Conservation (phyloP, 2,329 filamentous ascomycete genomes). For the Ploettnerulaceae sp. region DNA sequence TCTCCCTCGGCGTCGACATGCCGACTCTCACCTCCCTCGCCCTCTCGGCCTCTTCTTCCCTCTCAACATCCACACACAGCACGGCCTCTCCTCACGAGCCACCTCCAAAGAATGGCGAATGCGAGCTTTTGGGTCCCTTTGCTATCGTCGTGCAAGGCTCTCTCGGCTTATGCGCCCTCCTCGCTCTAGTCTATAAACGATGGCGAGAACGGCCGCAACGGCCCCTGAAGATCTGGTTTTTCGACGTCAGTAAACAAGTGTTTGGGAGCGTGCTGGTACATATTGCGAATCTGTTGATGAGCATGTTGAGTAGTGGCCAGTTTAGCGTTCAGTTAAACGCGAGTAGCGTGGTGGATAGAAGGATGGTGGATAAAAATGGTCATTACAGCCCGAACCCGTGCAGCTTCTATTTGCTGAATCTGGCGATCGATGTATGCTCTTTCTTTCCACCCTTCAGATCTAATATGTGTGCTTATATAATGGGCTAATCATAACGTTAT, state of each 20-base stretch:
- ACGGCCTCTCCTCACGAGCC: slow-evolving; percentile 3
- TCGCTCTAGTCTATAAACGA: slow-evolving; percentile 87
- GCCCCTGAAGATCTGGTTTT: slow-evolving; percentile 94
- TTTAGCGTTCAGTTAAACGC: slow-evolving; percentile 61
- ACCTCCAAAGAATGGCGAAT: slow-evolving; percentile 59
- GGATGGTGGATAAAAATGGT: slow-evolving; percentile 40
- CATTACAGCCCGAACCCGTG: slow-evolving; percentile 81
- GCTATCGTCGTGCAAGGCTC: slow-evolving; percentile 86
- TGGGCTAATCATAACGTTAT: slow-evolving; percentile 9
- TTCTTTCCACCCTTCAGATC: neutral
- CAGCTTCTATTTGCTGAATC: slow-evolving; percentile 90
- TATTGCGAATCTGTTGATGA: slow-evolving; percentile 91
- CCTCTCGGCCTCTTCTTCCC: neutral
- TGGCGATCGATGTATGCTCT: slow-evolving; percentile 76
- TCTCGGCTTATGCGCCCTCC: slow-evolving; percentile 74
- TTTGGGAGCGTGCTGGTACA: slow-evolving; percentile 90
- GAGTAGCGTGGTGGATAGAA: slow-evolving; percentile 31
- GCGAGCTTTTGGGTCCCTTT: slow-evolving; percentile 82
- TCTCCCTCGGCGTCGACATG: slow-evolving; percentile 27
- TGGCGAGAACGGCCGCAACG: slow-evolving; percentile 89
- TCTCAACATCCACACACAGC: neutral
- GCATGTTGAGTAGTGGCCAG: slow-evolving; percentile 85
- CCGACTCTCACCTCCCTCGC: slow-evolving; percentile 32
- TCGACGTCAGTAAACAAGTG: slow-evolving; percentile 96
- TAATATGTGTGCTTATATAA: neutral